phyloP scores from a whole-genome alignment of 78 protist species.

The Dictyostelium capitatum region DNA sequence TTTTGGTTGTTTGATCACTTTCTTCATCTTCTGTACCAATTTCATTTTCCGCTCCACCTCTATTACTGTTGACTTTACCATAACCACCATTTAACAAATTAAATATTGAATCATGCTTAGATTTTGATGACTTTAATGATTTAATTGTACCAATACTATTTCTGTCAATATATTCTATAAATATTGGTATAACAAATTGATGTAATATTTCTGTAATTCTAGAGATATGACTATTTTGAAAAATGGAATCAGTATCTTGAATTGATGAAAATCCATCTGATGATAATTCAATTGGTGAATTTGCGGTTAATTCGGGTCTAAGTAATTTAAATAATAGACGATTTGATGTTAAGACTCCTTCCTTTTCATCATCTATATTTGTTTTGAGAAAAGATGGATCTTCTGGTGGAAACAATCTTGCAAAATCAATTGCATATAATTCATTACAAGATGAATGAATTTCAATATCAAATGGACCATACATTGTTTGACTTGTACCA shows the following conservation, averaged over 20 bases:
- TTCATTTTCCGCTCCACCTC: not conserved
- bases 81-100: not conserved
- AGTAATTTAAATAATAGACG: slow-evolving; percentile 38
- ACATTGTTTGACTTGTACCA: not conserved
- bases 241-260: not conserved
- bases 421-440: slow-evolving; percentile 41
- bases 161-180: not conserved
- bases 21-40: not conserved
- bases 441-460: slow-evolving; percentile 1
- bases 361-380: not conserved
- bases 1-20: not conserved
- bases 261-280: slow-evolving; percentile 23
- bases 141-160: not conserved
- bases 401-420: slow-evolving; percentile 61
- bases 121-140: not conserved
- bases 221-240: not conserved
- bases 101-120: not conserved
- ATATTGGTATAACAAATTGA: slow-evolving; percentile 14
- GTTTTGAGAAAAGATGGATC: not conserved
- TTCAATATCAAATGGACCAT: slow-evolving; percentile 75
- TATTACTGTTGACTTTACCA: not conserved
- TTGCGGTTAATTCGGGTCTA: slow-evolving; percentile 30
- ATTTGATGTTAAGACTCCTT: not conserved
- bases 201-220: not conserved
- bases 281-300: not conserved